A percentile compares a stretch with the other conserved stretches of the same genome.
phyloP scores from a whole-genome alignment of 1,284 basidiomycete species.

The Neolentinus lepideus region DNA sequence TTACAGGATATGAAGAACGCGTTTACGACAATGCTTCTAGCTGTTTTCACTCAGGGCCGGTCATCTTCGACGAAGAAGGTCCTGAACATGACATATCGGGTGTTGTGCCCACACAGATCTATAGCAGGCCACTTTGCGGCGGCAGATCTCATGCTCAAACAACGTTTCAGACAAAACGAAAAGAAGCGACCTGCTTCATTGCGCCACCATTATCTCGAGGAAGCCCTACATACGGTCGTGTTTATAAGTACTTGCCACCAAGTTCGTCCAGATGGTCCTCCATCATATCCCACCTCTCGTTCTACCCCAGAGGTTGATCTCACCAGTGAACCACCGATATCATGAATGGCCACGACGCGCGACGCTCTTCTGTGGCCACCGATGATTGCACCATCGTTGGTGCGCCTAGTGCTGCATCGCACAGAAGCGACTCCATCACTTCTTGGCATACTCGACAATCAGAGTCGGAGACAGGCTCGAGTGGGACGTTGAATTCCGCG shows the following conservation, averaged over 20 bases:
- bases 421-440: neutral
- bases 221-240: neutral
- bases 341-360: neutral
- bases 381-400: neutral
- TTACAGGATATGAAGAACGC: neutral
- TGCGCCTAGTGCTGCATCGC: neutral
- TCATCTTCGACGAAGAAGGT: slow-evolving; percentile 2
- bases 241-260: neutral
- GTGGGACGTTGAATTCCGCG: neutral
- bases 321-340: neutral
- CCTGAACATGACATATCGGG: neutral
- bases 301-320: neutral
- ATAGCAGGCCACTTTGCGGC: neutral
- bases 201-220: neutral
- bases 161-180: slow-evolving; percentile 1
- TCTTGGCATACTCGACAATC: neutral
- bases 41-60: neutral
- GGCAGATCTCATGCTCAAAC: neutral
- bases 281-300: neutral
- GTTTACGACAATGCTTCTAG: slow-evolving; percentile 3
- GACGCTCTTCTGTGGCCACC: neutral
- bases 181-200: neutral
- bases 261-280: neutral
- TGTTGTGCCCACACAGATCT: neutral
- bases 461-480: neutral